Conservation (phyloP, 768 basidiomycete species). For the Lactarius evosmus region DNA sequence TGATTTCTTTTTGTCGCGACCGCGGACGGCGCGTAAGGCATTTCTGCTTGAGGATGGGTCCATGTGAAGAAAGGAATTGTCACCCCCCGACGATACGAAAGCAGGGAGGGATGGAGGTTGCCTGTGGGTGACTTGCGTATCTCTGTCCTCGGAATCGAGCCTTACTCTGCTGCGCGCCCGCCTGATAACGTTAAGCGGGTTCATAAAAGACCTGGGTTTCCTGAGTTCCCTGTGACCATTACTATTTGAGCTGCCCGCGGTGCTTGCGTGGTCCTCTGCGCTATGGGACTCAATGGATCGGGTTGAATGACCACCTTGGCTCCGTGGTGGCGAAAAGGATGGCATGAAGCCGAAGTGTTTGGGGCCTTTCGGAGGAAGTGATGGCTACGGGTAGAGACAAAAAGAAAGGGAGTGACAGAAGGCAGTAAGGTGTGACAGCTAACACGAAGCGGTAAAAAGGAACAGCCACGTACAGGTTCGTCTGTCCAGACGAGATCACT, state of each 20-base stretch:
- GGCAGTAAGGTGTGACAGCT: neutral
- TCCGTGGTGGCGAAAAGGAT: conserved; percentile 35
- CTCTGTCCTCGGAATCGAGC: conserved; percentile 41
- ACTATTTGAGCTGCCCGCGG: conserved; percentile 36
- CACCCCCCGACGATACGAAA: conserved; percentile 19
- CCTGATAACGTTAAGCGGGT: conserved; percentile 40
- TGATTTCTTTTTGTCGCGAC: conserved; percentile 37
- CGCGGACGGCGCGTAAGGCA: conserved; percentile 28
- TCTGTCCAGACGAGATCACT: conserved; percentile 17
- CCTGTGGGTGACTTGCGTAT: conserved; percentile 30
- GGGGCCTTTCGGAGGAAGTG: conserved; percentile 42
- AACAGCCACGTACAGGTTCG: conserved; percentile 25
- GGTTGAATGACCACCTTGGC: conserved; percentile 28
- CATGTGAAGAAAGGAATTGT: conserved; percentile 31
- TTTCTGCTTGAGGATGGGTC: conserved; percentile 26
- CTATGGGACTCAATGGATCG: conserved; percentile 34
- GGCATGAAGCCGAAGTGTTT: conserved; percentile 42
- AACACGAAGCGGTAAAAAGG: neutral
- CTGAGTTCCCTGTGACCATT: conserved; percentile 39
- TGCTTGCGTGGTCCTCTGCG: conserved; percentile 31
- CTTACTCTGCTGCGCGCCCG: conserved; percentile 42
- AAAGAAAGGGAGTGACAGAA: neutral
- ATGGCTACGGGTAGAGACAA: conserved; percentile 36
- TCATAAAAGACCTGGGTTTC: conserved; percentile 49
- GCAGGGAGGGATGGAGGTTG: conserved; percentile 25